These are phyloP conservation scores for Tricholoma saponaceum DNA, from an alignment of 768 basidiomycete species.

Conservation along the genomic window DNA sequence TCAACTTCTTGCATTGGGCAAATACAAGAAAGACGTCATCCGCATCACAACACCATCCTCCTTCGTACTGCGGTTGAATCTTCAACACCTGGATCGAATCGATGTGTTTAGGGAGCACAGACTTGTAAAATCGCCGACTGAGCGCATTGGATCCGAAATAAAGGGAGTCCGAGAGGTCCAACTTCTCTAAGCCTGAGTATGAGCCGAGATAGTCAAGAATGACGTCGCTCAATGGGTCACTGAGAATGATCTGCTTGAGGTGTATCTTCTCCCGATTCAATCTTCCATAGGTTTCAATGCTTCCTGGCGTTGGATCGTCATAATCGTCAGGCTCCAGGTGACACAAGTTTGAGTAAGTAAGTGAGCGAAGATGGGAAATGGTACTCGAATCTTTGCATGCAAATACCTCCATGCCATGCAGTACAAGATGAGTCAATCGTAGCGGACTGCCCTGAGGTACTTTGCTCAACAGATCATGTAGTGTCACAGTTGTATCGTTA, in stretches of 20 bases:
- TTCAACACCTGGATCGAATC: neutral
- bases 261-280: neutral
- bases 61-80: neutral
- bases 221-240: neutral
- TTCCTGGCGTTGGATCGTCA: too few relatives aligned
- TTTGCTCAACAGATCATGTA: neutral
- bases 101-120: neutral
- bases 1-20: neutral
- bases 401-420: neutral
- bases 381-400: neutral
- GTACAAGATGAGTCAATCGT: neutral
- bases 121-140: neutral
- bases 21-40: neutral
- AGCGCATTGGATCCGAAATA: neutral
- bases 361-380: neutral
- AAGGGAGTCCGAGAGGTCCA: neutral
- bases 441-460: neutral
- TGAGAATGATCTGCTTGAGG: neutral
- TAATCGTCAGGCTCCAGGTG: too few relatives aligned
- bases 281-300: neutral
- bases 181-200: neutral
- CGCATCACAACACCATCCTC: too few relatives aligned
- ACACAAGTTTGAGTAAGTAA: too few relatives aligned
- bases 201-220: neutral
- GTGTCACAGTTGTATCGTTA: neutral